phyloP scores from a whole-genome alignment of 164 flowering plant species.

The grape (Vitis vinifera) region ASM3070453v1 NC_081808.1:22332001-22332500 shows the following conservation, averaged over 20 bases:
- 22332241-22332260: constrained; percentile 89
- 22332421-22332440: constrained; percentile 95
- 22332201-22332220: constrained; percentile 88
- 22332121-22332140: constrained; percentile 88
- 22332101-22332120: constrained; percentile 87
- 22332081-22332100: constrained; percentile 62
- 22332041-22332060: no score
- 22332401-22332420: constrained; percentile 94
- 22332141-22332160: constrained; percentile 91
- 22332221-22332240: constrained; percentile 90
- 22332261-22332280: constrained; percentile 42
- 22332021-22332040: no score
- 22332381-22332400: constrained; percentile 92
- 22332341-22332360: constrained; percentile 80
- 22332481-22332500: not conserved
- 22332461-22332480: not conserved
- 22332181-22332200: constrained; percentile 84
- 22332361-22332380: constrained; percentile 77
- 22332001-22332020: no score
- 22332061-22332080: not conserved
- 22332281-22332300: constrained; percentile 8
- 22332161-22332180: constrained; percentile 61
- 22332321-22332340: constrained; percentile 33
- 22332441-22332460: constrained; percentile 39
- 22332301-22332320: not conserved